Conservation (phyloP, 2,329 filamentous ascomycete genomes). For the Fonsecaea erecta region DNA sequence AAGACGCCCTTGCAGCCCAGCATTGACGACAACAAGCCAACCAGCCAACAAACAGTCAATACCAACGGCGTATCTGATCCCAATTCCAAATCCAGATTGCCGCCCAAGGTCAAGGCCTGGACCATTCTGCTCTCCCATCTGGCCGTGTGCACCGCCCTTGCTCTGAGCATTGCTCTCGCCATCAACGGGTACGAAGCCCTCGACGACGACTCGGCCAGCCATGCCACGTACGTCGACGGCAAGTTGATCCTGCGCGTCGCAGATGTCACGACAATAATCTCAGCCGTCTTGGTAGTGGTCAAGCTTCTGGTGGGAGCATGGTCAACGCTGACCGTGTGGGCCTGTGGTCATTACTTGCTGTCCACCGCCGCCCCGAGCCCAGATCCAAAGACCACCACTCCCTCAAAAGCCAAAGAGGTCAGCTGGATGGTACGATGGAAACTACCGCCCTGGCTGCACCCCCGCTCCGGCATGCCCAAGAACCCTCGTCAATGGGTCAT, state of each 20-base stretch:
- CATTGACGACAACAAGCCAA: too few relatives aligned
- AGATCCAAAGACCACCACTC: not conserved
- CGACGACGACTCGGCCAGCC: not conserved
- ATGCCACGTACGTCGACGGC: conserved; percentile 2
- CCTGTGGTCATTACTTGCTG: conserved; percentile 4
- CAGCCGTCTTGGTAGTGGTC: conserved; percentile 21
- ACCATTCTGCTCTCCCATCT: not conserved
- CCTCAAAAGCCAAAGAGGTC: not conserved
- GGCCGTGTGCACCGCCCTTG: not conserved
- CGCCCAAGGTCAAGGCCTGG: not conserved
- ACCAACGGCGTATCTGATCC: not conserved
- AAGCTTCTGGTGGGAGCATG: conserved; percentile 25
- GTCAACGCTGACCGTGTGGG: conserved; percentile 20
- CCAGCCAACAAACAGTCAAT: too few relatives aligned
- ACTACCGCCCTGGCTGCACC: not conserved
- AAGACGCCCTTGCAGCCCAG: too few relatives aligned
- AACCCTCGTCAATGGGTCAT: not conserved
- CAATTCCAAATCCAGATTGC: not conserved
- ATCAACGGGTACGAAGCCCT: not conserved
- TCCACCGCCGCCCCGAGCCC: not conserved
- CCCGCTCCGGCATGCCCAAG: not conserved
- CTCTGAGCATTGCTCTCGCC: not conserved
- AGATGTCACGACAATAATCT: conserved; percentile 27
- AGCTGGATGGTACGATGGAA: not conserved
- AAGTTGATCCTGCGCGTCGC: conserved; percentile 19